Evolutionary conservation across 2,329 filamentous ascomycete species (phyloP), one percentile per base, ranked within the genome.

Genomic region (Pseudocercospora pini-densiflorae): DNA sequence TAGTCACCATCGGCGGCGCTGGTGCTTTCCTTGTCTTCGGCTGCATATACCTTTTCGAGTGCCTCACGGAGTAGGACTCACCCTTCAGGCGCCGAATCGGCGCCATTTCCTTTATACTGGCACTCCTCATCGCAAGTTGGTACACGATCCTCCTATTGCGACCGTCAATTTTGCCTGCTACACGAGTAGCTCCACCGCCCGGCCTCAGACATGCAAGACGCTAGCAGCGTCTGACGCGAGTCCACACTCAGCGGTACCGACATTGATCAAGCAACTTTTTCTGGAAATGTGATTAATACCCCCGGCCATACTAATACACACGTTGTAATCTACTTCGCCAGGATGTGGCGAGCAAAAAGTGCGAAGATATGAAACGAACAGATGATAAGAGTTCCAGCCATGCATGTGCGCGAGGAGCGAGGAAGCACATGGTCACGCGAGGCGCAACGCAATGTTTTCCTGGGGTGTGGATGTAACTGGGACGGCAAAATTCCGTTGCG

Each of bases 1-100:
- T 53, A 97, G 95, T 98, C 40, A 98, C 94, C 33, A 85, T 98
- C 60, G 94, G 95, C 69, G 95, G 95, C 67, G 94, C 95, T 7
- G 81, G 91, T 64, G 93, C 94, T 16, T 99, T 99, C 82, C 83
- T 98, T 57, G 80, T 93, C 31, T 99, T 99, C 77, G 94, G 93
- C 67, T 80, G 97, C 73, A 94, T 99, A 72, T 99, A 99, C 81
- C 82, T 97, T 43, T 83, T 94, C 67, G 94, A 98, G 80, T 75
- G 73, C 61, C 27, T 74, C 10, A 59, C 61, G 10, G 73, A 73
- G 59, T 71, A 58, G 54, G 5, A 51, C 19, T 21, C 19, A 51
- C 19, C 19, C 21, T 27, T 24, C 47, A 51, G 19, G 40, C 47
- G 47, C 24, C 47, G 21, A n/a, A 27, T 53, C 5, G 40, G 40